phyloP scores from a whole-genome alignment of 169 alveolate species.

The Plasmodium sp. region DNA sequence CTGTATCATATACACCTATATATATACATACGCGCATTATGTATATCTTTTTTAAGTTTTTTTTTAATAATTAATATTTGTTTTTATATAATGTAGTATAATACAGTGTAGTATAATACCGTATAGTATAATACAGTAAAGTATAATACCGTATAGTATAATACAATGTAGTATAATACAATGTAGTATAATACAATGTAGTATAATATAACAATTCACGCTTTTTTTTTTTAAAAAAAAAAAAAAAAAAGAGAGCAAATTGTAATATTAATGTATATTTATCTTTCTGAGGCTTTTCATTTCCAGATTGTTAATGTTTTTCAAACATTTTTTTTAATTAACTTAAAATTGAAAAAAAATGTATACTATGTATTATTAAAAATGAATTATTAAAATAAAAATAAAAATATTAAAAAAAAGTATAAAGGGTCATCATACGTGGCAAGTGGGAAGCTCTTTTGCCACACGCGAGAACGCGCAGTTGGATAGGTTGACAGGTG shows the following conservation, averaged over 20 bases:
- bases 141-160: background rate
- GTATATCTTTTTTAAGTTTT: constrained; percentile 22
- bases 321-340: constrained; percentile 16
- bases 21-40: background rate
- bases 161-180: background rate
- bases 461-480: background rate
- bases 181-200: too few relatives aligned
- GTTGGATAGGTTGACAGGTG: background rate
- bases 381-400: background rate
- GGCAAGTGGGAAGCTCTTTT: background rate
- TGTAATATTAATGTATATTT: constrained; percentile 6
- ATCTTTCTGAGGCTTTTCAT: background rate
- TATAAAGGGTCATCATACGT: background rate
- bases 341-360: constrained; percentile 10
- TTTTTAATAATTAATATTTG: constrained; percentile 32
- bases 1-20: background rate
- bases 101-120: too few relatives aligned
- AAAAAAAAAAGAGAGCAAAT: background rate
- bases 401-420: background rate
- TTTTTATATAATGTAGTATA: background rate
- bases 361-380: background rate
- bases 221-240: background rate
- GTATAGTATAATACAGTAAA: too few relatives aligned
- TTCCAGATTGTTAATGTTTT: constrained; percentile 2
- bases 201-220: background rate